phyloP scores from a whole-genome alignment of 495 filamentous ascomycete genomes.

The Podospora appendiculata region DNA sequence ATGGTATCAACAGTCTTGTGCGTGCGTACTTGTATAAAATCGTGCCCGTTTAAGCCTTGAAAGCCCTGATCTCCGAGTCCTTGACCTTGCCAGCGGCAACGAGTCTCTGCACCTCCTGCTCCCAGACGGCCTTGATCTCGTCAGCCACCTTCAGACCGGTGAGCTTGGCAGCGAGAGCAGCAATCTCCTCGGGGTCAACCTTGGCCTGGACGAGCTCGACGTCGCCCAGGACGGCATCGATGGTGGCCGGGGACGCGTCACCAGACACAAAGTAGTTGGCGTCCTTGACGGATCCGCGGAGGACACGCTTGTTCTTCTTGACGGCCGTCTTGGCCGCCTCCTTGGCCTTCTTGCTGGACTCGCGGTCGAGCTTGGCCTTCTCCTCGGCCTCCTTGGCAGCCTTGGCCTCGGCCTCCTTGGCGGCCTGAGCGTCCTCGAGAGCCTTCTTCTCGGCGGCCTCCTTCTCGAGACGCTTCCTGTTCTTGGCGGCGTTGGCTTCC shows the following conservation, averaged over 20 bases:
- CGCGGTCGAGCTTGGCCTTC: constrained; percentile 79
- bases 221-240: constrained; percentile 77
- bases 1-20: not conserved
- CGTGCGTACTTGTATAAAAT: not conserved
- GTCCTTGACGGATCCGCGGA: constrained; percentile 87
- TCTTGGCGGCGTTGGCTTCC: constrained; percentile 82
- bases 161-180: constrained; percentile 67
- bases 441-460: constrained; percentile 85
- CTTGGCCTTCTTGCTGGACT: constrained; percentile 94
- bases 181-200: constrained; percentile 84
- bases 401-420: constrained; percentile 76
- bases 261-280: constrained; percentile 80
- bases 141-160: constrained; percentile 63
- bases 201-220: constrained; percentile 84
- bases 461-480: constrained; percentile 83
- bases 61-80: constrained; percentile 56
- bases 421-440: constrained; percentile 66
- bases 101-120: constrained; percentile 63
- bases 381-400: constrained; percentile 96
- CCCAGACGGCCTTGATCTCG: constrained; percentile 59
- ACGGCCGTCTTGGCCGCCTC: constrained; percentile 96
- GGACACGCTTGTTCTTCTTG: constrained; percentile 98
- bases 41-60: constrained; percentile 15
- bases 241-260: constrained; percentile 60
- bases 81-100: constrained; percentile 75